Evolutionary conservation across 2,329 filamentous ascomycete genomes (phyloP).

Genomic region (Cladosporium sp.): DNA sequence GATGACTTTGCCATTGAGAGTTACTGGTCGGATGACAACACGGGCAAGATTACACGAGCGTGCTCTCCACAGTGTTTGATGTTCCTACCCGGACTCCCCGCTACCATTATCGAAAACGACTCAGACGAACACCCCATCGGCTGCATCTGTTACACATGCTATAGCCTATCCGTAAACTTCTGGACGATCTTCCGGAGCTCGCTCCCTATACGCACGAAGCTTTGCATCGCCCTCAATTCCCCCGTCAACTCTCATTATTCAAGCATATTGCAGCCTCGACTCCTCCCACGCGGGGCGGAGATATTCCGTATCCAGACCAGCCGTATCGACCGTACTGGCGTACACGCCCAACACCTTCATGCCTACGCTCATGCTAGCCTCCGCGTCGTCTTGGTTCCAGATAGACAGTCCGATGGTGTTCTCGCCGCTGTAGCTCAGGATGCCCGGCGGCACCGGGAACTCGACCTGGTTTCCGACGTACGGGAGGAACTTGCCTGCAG

Average conservation of each 20-base stretch:
- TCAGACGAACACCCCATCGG: not conserved
- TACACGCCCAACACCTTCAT: constrained; percentile 21
- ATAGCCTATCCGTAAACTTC: not conserved
- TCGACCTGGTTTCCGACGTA: constrained; percentile 60
- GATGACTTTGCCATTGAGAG: not conserved
- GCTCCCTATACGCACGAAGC: not conserved
- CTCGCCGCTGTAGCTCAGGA: constrained; percentile 58
- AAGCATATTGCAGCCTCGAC: constrained; percentile 15
- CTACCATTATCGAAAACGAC: not conserved
- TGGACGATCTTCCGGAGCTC: not conserved
- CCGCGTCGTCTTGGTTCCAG: constrained; percentile 58
- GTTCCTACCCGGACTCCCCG: not conserved
- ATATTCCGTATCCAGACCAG: constrained; percentile 50
- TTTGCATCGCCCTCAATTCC: not conserved
- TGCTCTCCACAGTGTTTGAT: not conserved
- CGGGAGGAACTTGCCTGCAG: constrained; percentile 58
- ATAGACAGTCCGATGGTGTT: constrained; percentile 60
- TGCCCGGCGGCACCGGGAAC: constrained; percentile 62
- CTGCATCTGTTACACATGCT: not conserved
- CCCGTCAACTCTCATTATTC: not conserved
- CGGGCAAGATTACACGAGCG: not conserved
- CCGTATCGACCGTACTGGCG: constrained; percentile 52
- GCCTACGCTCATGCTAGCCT: constrained; percentile 35
- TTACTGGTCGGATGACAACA: not conserved
- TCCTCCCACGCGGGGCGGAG: constrained; percentile 53